Evolutionary conservation across 805 yeast species (phyloP).

Genomic region (Komagataella pastoris): DNA sequence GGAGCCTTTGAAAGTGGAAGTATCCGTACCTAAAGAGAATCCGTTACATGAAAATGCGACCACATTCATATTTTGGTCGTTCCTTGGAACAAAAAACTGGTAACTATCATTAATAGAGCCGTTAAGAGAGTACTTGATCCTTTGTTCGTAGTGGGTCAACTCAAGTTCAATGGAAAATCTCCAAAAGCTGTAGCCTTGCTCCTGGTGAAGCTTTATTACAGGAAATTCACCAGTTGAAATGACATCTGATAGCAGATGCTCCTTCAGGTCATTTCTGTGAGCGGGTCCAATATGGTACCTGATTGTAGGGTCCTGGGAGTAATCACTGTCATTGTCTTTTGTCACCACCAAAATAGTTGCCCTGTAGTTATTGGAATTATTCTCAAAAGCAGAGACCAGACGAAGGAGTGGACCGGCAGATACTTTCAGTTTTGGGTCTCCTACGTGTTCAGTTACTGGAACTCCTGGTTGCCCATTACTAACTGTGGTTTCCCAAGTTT

Average conservation of each 20-base stretch:
- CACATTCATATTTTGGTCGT: constrained; percentile 58
- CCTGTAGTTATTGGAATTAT: constrained; percentile 36
- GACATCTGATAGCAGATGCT: constrained; percentile 2
- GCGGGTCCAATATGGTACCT: constrained; percentile 23
- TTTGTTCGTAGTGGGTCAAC: constrained; percentile 39
- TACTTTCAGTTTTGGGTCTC: constrained; percentile 24
- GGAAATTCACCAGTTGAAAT: constrained; percentile 29
- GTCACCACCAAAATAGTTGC: constrained; percentile 60
- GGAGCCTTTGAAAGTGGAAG: constrained; percentile 54
- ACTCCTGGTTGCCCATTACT: neutral
- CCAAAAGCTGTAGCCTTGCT: constrained; percentile 42
- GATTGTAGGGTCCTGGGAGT: constrained; percentile 14
- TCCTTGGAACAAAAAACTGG: constrained; percentile 60
- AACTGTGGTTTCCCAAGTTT: neutral
- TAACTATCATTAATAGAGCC: constrained; percentile 23
- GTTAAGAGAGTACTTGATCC: constrained; percentile 50
- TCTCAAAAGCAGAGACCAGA: constrained; percentile 48
- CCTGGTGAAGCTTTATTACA: constrained; percentile 27
- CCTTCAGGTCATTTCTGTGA: constrained; percentile 7
- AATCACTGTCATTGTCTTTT: constrained; percentile 20
- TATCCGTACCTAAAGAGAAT: constrained; percentile 62
- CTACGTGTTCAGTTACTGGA: constrained; percentile 5
- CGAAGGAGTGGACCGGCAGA: constrained; percentile 73
- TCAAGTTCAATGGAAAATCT: constrained; percentile 45
- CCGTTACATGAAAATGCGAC: constrained; percentile 87